Evolutionary conservation across 495 filamentous ascomycete species (phyloP).

Genomic region (Penicillium alfredii): DNA sequence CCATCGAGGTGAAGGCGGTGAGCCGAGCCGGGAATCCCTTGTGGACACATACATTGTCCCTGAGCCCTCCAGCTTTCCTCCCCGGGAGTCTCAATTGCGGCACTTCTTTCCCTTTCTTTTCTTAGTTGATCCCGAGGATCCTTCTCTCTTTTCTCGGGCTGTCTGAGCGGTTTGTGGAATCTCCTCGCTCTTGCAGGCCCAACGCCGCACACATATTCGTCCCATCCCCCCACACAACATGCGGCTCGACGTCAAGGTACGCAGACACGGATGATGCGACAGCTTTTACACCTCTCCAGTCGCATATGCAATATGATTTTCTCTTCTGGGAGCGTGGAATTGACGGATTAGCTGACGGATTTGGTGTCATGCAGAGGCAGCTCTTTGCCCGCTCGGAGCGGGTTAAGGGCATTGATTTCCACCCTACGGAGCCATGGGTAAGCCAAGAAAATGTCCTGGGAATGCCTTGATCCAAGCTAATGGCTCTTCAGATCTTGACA

Average conservation of each 20-base stretch:
- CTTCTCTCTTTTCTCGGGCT: constrained; percentile 22
- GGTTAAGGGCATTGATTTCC: constrained; percentile 97
- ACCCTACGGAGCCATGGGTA: constrained; percentile 90
- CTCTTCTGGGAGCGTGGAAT: too few species aligned
- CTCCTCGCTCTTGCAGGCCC: constrained; percentile 30
- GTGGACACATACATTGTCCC: constrained; percentile 44
- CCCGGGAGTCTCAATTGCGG: too few species aligned
- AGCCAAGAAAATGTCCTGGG: constrained; percentile 17
- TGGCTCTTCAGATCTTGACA: constrained; percentile 64
- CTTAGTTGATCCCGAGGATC: constrained; percentile 11
- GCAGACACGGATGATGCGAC: constrained; percentile 26
- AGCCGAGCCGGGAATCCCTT: constrained; percentile 40
- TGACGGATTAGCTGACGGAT: constrained; percentile 13
- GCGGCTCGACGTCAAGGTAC: constrained; percentile 89
- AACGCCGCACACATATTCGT: constrained; percentile 36
- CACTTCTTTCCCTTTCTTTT: constrained; percentile 16
- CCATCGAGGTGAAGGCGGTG: constrained; percentile 37
- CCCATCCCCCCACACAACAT: constrained; percentile 51
- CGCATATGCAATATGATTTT: constrained; percentile 15
- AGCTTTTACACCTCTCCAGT: not conserved
- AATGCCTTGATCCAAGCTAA: constrained; percentile 22
- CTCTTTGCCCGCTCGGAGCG: constrained; percentile 81
- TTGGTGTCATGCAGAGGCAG: constrained; percentile 53
- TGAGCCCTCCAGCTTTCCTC: constrained; percentile 22
- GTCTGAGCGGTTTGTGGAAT: constrained; percentile 38